Evolutionary conservation across 768 basidiomycete species (phyloP).

Genomic region (Crucibulum laeve): DNA sequence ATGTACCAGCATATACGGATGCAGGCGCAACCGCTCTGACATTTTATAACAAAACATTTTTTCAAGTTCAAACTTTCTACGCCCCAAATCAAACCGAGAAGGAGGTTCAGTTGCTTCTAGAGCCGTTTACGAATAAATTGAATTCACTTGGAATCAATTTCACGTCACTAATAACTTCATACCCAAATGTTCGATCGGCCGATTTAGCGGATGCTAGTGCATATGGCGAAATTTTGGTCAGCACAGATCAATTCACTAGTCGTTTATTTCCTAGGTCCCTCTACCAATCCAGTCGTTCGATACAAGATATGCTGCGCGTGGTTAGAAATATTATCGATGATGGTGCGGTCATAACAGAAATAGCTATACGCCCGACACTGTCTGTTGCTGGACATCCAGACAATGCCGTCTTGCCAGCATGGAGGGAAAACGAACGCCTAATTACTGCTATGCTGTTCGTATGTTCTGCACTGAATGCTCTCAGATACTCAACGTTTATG

Average conservation of each 20-base stretch:
- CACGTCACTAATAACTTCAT: not conserved
- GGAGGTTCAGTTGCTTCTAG: not conserved
- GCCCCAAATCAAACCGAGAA: not conserved
- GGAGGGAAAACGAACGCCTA: slow-evolving; percentile 10
- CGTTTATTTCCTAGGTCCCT: not conserved
- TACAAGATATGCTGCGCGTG: not conserved
- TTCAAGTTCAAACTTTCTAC: not conserved
- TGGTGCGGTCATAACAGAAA: not conserved
- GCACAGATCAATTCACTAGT: not conserved
- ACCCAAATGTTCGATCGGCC: not conserved
- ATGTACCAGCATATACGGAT: not conserved
- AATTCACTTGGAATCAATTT: not conserved
- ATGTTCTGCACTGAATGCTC: not conserved
- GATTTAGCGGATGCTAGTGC: not conserved
- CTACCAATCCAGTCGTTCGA: not conserved
- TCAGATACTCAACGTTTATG: not conserved
- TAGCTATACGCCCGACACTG: not conserved
- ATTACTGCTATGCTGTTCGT: slow-evolving; percentile 7
- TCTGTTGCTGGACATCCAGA: slow-evolving; percentile 1
- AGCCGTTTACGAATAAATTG: not conserved
- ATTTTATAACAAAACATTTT: not conserved
- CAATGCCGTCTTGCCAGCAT: slow-evolving; percentile 13
- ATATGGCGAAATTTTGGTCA: not conserved
- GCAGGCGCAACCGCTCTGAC: not conserved
- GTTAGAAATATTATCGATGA: not conserved